Base-by-base conservation (phyloP, 345 rosid genomes). In the Linum lewisii region DNA sequence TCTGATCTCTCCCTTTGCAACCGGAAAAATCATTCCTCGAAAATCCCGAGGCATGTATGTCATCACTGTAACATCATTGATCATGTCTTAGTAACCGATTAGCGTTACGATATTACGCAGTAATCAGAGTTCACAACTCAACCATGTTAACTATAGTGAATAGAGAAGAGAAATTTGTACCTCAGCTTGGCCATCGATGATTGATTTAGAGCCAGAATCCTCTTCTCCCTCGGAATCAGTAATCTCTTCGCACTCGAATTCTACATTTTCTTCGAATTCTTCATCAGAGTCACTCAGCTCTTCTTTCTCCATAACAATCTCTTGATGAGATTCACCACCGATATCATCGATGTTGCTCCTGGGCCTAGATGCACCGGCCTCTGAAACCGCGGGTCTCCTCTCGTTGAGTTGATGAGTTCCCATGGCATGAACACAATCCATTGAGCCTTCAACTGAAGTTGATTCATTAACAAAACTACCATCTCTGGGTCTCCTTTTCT, bases 11-110 rank as follows among this genome's bases (percentile, higher is more conserved):
- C 98, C 72, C 82, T 84, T 71, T 88, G 96, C 73, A 84, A 95
- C 69, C 79, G 76, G 65, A n/a, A 92, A 84, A 57, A 92, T 73
- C 16, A 85, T 80, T 59, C 95, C 98, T 16, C 98, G 93, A 69
- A 92, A 92, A 74, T 92, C 98, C 84, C 88, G 98, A 78, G 98
- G 98, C 95, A 92, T 76, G 82, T 92, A 92, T 64, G 98, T 92
- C 98, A 92, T 92, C 62, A 92, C 98, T 92, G 82, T 65, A 75
- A 64, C 47, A 11, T 68, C 18, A 63, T 22, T 49, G 54, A 51
- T 15, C 56, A 57, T 32, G 5, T 16, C 49, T 49, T 36, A 38
- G 34, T 53, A 21, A 60, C 55, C 54, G n/a, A 24, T 8, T 18
- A 62, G 9, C n/a, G n/a, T n/a, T n/a, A n/a, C n/a, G n/a, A n/a